phyloP scores from a whole-genome alignment of 1,284 basidiomycete species.

The Agroathelia rolfsii region DNA sequence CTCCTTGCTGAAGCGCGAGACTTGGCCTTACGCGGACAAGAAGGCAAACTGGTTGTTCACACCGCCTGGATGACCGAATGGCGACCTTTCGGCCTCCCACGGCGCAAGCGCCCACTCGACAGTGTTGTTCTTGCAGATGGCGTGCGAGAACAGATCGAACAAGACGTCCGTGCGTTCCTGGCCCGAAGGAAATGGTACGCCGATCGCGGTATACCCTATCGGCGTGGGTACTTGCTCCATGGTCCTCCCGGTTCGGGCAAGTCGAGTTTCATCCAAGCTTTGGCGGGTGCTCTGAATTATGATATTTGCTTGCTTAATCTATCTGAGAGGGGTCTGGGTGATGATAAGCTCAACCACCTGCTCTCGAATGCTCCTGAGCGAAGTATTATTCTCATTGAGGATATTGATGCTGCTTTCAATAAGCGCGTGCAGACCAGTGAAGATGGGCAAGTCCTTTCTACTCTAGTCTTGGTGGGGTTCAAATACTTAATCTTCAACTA shows the following conservation, averaged over 20 bases:
- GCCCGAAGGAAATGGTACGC: conserved; percentile 89
- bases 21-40: conserved; percentile 76
- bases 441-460: conserved; percentile 59
- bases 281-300: conserved; percentile 87
- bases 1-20: conserved; percentile 85
- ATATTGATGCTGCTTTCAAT: conserved; percentile 97
- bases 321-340: conserved; percentile 91
- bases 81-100: conserved; percentile 90
- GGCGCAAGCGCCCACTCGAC: conserved; percentile 76
- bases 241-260: conserved; percentile 98
- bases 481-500: conserved; percentile 21
- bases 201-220: conserved; percentile 95
- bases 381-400: conserved; percentile 90
- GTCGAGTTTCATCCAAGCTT: conserved; percentile 95
- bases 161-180: conserved; percentile 80
- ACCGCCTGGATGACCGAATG: conserved; percentile 97
- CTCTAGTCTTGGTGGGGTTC: conserved; percentile 1
- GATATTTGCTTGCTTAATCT: conserved; percentile 96
- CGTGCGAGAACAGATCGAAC: conserved; percentile 70
- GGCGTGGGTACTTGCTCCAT: conserved; percentile 90
- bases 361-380: conserved; percentile 90
- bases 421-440: conserved; percentile 82
- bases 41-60: conserved; percentile 93
- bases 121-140: conserved; percentile 89
- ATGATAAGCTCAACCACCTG: conserved; percentile 94